Evolutionary conservation across 2,329 filamentous ascomycete genomes (phyloP).

Genomic region (Trichoderma polysporum): DNA sequence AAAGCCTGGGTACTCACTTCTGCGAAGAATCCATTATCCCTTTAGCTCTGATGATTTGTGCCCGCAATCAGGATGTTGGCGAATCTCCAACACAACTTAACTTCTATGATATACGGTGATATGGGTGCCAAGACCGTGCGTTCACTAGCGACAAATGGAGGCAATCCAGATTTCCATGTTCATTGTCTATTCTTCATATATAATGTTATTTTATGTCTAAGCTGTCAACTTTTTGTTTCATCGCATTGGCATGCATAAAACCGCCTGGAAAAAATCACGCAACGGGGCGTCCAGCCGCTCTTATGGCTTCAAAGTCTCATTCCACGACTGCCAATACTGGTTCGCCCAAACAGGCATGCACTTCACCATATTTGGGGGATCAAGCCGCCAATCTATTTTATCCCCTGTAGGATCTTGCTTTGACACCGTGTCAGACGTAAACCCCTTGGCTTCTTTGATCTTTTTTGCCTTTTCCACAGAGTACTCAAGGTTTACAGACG

Average conservation of each 20-base stretch:
- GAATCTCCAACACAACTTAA: no score
- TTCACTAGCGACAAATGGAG: no score
- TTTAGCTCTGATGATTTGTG: no score
- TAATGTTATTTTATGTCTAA: no score
- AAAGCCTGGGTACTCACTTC: no score
- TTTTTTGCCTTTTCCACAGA: constrained; percentile 42
- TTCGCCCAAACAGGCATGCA: constrained; percentile 45
- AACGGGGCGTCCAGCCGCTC: neutral
- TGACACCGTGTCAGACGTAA: constrained; percentile 38
- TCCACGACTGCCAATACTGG: constrained; percentile 45
- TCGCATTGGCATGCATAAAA: neutral
- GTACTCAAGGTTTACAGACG: constrained; percentile 56
- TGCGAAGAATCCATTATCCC: no score
- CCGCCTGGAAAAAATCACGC: neutral
- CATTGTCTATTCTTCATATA: no score
- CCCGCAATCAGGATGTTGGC: no score
- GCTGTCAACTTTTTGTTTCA: neutral
- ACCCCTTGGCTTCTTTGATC: constrained; percentile 52
- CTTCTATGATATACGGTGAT: no score
- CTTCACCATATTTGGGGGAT: constrained; percentile 47
- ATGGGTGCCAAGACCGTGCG: no score
- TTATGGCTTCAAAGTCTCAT: constrained; percentile 17
- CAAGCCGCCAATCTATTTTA: constrained; percentile 42
- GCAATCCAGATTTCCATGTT: no score
- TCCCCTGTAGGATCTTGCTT: constrained; percentile 30